Percentiles rank a stretch among this genome's conserved stretches.
These are phyloP conservation scores for Auricularia sp. DNA, from an alignment of 768 basidiomycete species.

Conservation along the genomic window DNA sequence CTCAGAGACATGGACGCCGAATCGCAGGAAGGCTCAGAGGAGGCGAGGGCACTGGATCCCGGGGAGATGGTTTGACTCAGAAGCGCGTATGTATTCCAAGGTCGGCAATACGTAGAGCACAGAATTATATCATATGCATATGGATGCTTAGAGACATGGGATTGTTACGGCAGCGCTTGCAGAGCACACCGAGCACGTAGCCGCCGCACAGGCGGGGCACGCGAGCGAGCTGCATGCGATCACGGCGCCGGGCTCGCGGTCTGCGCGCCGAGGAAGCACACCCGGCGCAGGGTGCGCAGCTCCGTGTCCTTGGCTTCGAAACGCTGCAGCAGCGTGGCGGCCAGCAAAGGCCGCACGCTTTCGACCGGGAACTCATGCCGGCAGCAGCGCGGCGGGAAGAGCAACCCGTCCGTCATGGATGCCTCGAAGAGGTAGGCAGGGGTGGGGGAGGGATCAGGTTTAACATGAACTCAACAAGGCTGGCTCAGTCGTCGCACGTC, in stretches of 20 bases:
- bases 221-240: too few relatives aligned
- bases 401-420: slow-evolving; percentile 37
- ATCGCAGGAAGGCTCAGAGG: too few relatives aligned
- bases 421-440: slow-evolving; percentile 26
- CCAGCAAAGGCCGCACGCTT: slow-evolving; percentile 21
- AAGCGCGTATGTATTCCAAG: too few relatives aligned
- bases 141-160: background rate
- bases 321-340: slow-evolving; percentile 7
- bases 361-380: slow-evolving; percentile 22
- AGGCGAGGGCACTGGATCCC: too few relatives aligned
- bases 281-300: slow-evolving; percentile 33
- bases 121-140: too few relatives aligned
- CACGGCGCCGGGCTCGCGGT: slow-evolving; percentile 2
- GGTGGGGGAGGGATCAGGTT: too few relatives aligned
- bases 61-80: too few relatives aligned
- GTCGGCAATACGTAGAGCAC: too few relatives aligned
- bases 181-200: slow-evolving; percentile 3
- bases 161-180: background rate
- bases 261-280: slow-evolving; percentile 35
- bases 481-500: too few relatives aligned
- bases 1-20: too few relatives aligned
- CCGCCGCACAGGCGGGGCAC: slow-evolving; percentile 2
- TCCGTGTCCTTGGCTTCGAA: slow-evolving; percentile 35
- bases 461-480: too few relatives aligned
- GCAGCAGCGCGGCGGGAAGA: slow-evolving; percentile 46